A percentile compares a stretch with the other conserved stretches of the same genome.
These are phyloP conservation scores for Leishmania guyanensis DNA, from an alignment of 208 protist species.

Conservation along the genomic window DNA sequence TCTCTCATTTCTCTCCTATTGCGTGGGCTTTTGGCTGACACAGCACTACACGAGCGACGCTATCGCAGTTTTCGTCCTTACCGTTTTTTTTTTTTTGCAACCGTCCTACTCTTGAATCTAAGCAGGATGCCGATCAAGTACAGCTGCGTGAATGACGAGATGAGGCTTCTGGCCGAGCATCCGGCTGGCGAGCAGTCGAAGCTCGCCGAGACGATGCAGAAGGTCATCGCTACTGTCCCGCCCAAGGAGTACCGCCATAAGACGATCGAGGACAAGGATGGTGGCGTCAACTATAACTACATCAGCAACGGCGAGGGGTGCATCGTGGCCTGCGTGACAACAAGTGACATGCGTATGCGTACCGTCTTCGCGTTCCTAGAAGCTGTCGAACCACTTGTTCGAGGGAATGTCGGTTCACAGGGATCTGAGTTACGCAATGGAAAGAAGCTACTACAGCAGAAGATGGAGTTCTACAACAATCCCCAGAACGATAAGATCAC, in stretches of 20 bases:
- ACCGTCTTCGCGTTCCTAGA: slow-evolving; percentile 92
- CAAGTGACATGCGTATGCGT: slow-evolving; percentile 90
- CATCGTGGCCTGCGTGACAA: slow-evolving; percentile 86
- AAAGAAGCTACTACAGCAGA: slow-evolving; percentile 92
- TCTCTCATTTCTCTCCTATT: neutral
- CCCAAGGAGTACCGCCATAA: slow-evolving; percentile 87
- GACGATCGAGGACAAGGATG: slow-evolving; percentile 90
- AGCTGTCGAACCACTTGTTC: slow-evolving; percentile 86
- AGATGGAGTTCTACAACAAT: slow-evolving; percentile 95
- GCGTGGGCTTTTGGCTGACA: neutral
- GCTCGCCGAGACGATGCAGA: slow-evolving; percentile 86
- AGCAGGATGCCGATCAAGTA: slow-evolving; percentile 86
- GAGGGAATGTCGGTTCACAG: slow-evolving; percentile 44
- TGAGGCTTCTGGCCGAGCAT: slow-evolving; percentile 79
- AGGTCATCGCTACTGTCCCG: slow-evolving; percentile 87
- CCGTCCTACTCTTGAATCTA: neutral
- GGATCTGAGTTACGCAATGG: slow-evolving; percentile 82
- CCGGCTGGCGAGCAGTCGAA: slow-evolving; percentile 74
- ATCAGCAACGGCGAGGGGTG: slow-evolving; percentile 90
- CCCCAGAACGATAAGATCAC: slow-evolving; percentile 93
- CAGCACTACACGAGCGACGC: neutral
- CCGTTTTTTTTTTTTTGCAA: neutral
- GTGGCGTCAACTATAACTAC: slow-evolving; percentile 92
- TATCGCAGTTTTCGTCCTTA: neutral
- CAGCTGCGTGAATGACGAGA: slow-evolving; percentile 89